These are phyloP conservation scores for Poronia punctata DNA, from an alignment of 495 filamentous ascomycete genomes.

Conservation along the genomic window DNA sequence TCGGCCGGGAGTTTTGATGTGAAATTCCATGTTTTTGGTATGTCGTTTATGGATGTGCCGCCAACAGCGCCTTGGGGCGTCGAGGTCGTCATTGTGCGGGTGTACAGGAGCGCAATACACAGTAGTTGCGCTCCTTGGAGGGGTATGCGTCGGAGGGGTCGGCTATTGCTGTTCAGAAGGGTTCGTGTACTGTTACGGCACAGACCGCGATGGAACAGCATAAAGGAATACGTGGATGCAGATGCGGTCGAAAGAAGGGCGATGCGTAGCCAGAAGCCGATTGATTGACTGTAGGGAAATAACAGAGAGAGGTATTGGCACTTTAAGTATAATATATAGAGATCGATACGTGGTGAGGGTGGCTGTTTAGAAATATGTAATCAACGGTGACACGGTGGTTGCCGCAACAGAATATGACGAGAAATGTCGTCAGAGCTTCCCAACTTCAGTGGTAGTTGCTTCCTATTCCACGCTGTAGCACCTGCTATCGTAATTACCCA, in stretches of 20 bases:
- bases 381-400: too few relatives aligned
- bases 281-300: too few relatives aligned
- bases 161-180: neutral
- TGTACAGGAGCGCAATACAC: slow-evolving; percentile 10
- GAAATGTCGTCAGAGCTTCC: slow-evolving; percentile 7
- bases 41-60: slow-evolving; percentile 50
- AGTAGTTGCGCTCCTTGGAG: slow-evolving; percentile 10
- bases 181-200: slow-evolving; percentile 1
- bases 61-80: slow-evolving; percentile 18
- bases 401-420: too few relatives aligned
- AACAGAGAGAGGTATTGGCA: neutral
- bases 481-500: too few relatives aligned
- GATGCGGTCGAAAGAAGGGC: too few relatives aligned
- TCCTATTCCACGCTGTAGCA: too few relatives aligned
- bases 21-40: slow-evolving; percentile 84
- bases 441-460: too few relatives aligned
- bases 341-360: too few relatives aligned
- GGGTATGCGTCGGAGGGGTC: slow-evolving; percentile 7
- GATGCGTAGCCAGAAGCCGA: too few relatives aligned
- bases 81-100: slow-evolving; percentile 24
- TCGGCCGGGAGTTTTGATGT: slow-evolving; percentile 75
- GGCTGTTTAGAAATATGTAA: too few relatives aligned
- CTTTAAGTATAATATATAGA: too few relatives aligned
- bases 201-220: neutral
- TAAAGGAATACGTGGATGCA: neutral